phyloP scores from a whole-genome alignment of 1,284 basidiomycete species.

The Peniophora sp. region DNA sequence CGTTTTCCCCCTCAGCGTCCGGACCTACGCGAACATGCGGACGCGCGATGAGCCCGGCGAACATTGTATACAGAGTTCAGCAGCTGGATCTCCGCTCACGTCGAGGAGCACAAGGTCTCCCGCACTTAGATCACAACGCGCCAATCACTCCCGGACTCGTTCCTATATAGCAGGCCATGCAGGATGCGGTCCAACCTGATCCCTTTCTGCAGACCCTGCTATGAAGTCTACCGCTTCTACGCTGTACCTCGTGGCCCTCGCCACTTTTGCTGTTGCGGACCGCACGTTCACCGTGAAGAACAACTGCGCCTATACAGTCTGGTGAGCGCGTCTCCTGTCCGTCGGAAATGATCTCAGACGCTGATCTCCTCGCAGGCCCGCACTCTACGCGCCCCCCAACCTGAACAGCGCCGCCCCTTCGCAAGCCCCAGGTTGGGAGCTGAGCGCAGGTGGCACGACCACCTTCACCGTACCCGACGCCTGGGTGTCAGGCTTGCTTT shows the following conservation, averaged over 20 bases:
- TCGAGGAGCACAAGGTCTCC: too few relatives aligned
- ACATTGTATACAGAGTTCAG: too few relatives aligned
- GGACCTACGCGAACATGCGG: too few relatives aligned
- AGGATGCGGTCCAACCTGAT: too few relatives aligned
- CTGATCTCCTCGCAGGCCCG: not conserved
- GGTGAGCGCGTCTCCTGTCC: not conserved
- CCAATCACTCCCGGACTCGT: too few relatives aligned
- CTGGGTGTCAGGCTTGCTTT: conserved; percentile 40
- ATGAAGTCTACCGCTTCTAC: too few relatives aligned
- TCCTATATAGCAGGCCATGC: too few relatives aligned
- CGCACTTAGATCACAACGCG: too few relatives aligned
- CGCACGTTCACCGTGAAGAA: conserved; percentile 7
- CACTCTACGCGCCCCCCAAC: conserved; percentile 8
- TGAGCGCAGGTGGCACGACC: conserved; percentile 24
- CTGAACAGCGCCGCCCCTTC: conserved; percentile 15
- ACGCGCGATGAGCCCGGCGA: too few relatives aligned
- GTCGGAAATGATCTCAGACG: not conserved
- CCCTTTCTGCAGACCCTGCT: too few relatives aligned
- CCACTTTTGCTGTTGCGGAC: conserved; percentile 2
- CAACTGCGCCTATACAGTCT: conserved; percentile 8
- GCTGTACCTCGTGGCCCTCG: conserved; percentile 8
- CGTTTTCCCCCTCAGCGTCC: too few relatives aligned
- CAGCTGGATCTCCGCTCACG: too few relatives aligned
- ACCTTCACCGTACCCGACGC: conserved; percentile 37
- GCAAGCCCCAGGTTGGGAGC: conserved; percentile 39